Conservation (phyloP, 345 rosid genomes). For the Diplotaxis tenuifolia region DNA sequence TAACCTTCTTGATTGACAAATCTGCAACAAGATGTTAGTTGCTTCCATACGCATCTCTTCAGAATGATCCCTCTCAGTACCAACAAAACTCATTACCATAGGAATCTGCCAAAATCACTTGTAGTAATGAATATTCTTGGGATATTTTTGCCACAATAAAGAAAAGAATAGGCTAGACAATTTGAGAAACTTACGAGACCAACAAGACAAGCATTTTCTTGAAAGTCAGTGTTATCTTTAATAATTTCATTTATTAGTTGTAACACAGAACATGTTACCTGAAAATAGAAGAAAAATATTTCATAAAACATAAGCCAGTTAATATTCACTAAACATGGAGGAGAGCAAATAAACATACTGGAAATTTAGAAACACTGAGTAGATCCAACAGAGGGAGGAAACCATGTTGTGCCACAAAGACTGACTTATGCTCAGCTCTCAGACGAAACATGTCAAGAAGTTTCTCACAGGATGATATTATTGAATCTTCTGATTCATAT, state of each 20-base stretch:
- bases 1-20: conserved; percentile 97
- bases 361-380: conserved; percentile 77
- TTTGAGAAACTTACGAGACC: conserved; percentile 58
- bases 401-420: conserved; percentile 86
- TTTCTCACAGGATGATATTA: conserved; percentile 78
- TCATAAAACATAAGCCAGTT: conserved; percentile 20
- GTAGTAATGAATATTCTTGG: conserved; percentile 7
- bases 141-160: background rate
- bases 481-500: conserved; percentile 87
- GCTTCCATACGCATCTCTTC: conserved; percentile 95
- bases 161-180: background rate
- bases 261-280: conserved; percentile 87
- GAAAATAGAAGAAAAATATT: conserved; percentile 36
- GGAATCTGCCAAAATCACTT: conserved; percentile 66
- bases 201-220: conserved; percentile 98
- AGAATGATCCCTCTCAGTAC: conserved; percentile 63
- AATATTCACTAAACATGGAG: background rate
- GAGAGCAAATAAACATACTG: conserved; percentile 49
- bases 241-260: conserved; percentile 83
- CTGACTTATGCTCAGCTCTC: conserved; percentile 87
- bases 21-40: conserved; percentile 90
- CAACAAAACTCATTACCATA: conserved; percentile 70
- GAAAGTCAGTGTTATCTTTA: conserved; percentile 81
- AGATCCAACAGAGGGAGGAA: conserved; percentile 88
- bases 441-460: conserved; percentile 76